Conservation (phyloP, 2,329 filamentous ascomycete genomes). For the Fusarium floridanum region DNA sequence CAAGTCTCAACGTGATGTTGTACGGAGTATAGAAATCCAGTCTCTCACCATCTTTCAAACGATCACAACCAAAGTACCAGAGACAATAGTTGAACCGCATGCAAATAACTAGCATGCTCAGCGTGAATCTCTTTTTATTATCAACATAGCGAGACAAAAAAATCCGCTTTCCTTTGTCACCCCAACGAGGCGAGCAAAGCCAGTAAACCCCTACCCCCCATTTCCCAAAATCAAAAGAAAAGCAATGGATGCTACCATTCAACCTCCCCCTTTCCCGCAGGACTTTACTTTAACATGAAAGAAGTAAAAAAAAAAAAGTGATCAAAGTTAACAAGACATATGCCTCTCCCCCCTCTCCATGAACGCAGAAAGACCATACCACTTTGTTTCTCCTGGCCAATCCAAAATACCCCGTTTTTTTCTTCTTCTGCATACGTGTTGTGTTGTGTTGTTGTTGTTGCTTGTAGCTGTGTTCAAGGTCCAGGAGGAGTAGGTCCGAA, state of each 20-base stretch:
- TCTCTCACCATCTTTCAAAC: neutral
- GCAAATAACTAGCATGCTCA: slow-evolving; percentile 34
- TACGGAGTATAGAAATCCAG: neutral
- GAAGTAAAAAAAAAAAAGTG: neutral
- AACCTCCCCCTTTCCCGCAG: slow-evolving; percentile 8
- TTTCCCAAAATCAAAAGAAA: slow-evolving; percentile 17
- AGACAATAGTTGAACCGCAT: slow-evolving; percentile 20
- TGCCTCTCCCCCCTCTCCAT: slow-evolving; percentile 7
- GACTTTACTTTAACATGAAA: slow-evolving; percentile 17
- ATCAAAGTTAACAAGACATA: slow-evolving; percentile 12
- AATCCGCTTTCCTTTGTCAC: slow-evolving; percentile 16
- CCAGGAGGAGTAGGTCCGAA: neutral
- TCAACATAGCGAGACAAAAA: slow-evolving; percentile 24
- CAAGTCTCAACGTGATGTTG: neutral
- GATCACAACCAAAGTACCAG: neutral
- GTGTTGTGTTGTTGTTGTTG: neutral
- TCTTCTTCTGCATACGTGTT: slow-evolving; percentile 21
- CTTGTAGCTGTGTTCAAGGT: slow-evolving; percentile 11
- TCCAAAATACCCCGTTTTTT: slow-evolving; percentile 31
- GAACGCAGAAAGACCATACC: slow-evolving; percentile 28
- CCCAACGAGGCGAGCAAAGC: neutral
- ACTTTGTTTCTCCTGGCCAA: slow-evolving; percentile 24
- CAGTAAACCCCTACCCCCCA: slow-evolving; percentile 12
- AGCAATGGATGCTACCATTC: slow-evolving; percentile 5
- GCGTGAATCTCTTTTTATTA: slow-evolving; percentile 34